Percentiles rank a stretch among this genome's conserved stretches.
phyloP scores from a whole-genome alignment of 2,329 filamentous ascomycete species.

The Rosellinia necatrix region DNA sequence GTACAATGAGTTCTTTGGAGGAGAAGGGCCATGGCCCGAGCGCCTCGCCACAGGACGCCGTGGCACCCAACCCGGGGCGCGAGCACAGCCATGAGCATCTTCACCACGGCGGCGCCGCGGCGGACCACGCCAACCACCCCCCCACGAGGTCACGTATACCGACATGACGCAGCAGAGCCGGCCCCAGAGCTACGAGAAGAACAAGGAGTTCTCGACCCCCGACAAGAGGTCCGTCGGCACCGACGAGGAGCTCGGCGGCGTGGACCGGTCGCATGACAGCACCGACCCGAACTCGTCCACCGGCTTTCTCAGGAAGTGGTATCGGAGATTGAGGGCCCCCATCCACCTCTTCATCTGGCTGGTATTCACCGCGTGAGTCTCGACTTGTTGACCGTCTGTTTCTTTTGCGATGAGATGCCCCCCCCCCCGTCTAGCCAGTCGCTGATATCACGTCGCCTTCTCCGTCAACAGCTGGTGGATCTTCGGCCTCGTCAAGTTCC shows the following conservation, averaged over 20 bases:
- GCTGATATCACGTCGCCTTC: conserved; percentile 22
- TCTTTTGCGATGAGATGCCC: neutral
- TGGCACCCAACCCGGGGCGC: conserved; percentile 33
- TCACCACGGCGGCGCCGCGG: conserved; percentile 46
- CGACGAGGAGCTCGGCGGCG: conserved; percentile 40
- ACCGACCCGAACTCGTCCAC: conserved; percentile 27
- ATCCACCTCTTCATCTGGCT: conserved; percentile 51
- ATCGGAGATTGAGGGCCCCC: conserved; percentile 49
- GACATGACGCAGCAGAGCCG: conserved; percentile 45
- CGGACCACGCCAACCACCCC: conserved; percentile 39
- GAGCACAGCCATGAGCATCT: conserved; percentile 45
- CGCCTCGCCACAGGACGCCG: conserved; percentile 30
- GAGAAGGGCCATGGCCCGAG: conserved; percentile 33
- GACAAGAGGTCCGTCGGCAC: conserved; percentile 40
- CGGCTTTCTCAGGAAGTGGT: conserved; percentile 42
- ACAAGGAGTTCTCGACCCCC: conserved; percentile 44
- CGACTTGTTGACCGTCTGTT: neutral
- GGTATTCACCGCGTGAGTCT: conserved; percentile 44
- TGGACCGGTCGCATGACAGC: conserved; percentile 32
- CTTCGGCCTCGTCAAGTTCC: conserved; percentile 64
- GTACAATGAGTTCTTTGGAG: conserved; percentile 30
- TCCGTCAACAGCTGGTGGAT: conserved; percentile 45
- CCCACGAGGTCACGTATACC: conserved; percentile 55
- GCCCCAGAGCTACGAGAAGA: conserved; percentile 42
- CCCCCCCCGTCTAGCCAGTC: neutral